phyloP scores from a whole-genome alignment of 768 basidiomycete genomes.

The Xanthoconium purpureum region DNA sequence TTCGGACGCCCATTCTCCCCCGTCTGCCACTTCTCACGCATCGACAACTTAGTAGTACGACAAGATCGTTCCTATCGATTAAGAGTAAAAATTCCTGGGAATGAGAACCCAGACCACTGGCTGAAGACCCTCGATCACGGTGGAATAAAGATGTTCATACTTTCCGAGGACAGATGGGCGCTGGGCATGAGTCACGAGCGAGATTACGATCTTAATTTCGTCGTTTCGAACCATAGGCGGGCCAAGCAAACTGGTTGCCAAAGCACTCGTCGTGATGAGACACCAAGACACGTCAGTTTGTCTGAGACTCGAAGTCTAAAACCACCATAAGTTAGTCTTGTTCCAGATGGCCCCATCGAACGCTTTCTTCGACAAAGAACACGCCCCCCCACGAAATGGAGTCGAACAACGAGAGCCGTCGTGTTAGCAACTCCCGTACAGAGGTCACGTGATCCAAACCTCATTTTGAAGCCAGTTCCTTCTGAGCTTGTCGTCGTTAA shows the following conservation, averaged over 20 bases:
- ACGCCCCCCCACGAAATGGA: neutral
- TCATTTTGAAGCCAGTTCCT: constrained; percentile 15
- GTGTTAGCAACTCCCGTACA: constrained; percentile 5
- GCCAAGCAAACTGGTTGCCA: constrained; percentile 9
- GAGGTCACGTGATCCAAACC: constrained; percentile 15
- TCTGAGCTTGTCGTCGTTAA: constrained; percentile 10
- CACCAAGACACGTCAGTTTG: neutral
- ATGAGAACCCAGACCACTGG: neutral
- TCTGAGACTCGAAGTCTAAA: too few relatives aligned
- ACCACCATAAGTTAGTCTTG: too few relatives aligned
- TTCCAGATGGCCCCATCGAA: too few relatives aligned
- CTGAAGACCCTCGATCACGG: neutral
- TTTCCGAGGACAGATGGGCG: too few relatives aligned
- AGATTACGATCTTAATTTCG: neutral
- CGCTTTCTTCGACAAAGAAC: too few relatives aligned
- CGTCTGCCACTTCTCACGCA: constrained; percentile 19
- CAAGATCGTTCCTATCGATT: neutral
- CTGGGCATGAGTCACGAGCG: neutral
- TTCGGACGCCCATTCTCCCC: constrained; percentile 10
- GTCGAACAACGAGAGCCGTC: neutral
- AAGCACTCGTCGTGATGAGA: constrained; percentile 16
- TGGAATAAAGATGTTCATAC: neutral
- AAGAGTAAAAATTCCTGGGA: neutral
- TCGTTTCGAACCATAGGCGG: too few relatives aligned
- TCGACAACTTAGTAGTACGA: neutral